A percentile compares a stretch with the other conserved stretches of the same genome.
phyloP scores from a whole-genome alignment of 495 filamentous ascomycete species.

The Thermochaetoides thermophila region DNA sequence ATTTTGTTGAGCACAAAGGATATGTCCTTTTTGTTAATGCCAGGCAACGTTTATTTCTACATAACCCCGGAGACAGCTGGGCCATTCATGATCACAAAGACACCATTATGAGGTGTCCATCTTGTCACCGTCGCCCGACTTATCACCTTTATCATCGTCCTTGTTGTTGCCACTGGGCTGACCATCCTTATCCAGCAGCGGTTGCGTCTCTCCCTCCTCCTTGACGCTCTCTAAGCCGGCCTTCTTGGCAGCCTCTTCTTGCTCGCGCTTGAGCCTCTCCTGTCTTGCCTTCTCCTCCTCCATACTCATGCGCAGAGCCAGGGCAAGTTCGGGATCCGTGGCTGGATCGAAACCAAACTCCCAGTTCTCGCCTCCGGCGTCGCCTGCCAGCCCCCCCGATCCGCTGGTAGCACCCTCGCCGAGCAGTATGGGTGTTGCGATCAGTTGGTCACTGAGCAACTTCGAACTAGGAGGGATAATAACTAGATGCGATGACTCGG shows the following conservation, averaged over 20 bases:
- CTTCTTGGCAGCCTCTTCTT: constrained; percentile 52
- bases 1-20: neutral
- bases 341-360: constrained; percentile 66
- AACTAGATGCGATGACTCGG: constrained; percentile 79
- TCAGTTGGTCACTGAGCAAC: constrained; percentile 80
- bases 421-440: constrained; percentile 77
- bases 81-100: no score
- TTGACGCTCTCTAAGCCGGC: constrained; percentile 66
- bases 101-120: constrained; percentile 63
- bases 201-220: constrained; percentile 57
- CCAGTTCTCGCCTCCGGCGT: constrained; percentile 40
- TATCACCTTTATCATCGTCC: constrained; percentile 37
- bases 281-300: constrained; percentile 89
- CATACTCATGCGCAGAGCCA: constrained; percentile 94
- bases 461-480: constrained; percentile 83
- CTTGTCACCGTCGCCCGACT: constrained; percentile 43
- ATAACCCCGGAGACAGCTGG: neutral
- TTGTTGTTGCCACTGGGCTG: constrained; percentile 47
- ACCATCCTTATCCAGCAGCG: constrained; percentile 49
- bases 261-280: constrained; percentile 63
- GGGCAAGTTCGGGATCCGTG: constrained; percentile 79
- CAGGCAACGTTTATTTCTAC: constrained; percentile 7
- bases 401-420: constrained; percentile 48
- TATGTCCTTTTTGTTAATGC: constrained; percentile 1
- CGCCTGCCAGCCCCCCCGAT: constrained; percentile 38